Conservation (phyloP, 306 rosid genomes). For the Ammopiptanthus mongolicus region DNA sequence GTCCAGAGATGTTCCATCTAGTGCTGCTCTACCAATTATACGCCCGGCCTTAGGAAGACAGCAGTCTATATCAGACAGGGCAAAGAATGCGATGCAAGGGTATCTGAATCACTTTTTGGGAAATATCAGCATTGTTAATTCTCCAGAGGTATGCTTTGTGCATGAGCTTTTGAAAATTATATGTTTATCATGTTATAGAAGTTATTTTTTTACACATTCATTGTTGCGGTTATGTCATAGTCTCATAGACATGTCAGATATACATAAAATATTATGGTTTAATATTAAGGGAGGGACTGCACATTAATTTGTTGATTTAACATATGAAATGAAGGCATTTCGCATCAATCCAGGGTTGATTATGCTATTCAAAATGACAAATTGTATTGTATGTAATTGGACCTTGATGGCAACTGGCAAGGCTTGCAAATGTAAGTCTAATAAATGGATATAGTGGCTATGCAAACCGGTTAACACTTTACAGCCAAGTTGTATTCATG, state of each 20-base stretch:
- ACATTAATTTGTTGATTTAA: not conserved
- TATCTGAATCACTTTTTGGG: conserved; percentile 96
- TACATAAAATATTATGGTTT: not conserved
- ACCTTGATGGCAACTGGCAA: not conserved
- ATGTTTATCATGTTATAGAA: conserved; percentile 6
- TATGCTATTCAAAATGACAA: not conserved
- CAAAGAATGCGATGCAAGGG: conserved; percentile 95
- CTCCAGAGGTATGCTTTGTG: conserved; percentile 76
- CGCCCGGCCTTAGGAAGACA: conserved; percentile 95
- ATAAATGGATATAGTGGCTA: not conserved
- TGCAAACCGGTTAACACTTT: not conserved
- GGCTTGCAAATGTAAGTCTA: not conserved
- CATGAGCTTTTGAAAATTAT: conserved; percentile 11
- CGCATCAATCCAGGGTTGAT: not conserved
- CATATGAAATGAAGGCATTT: not conserved
- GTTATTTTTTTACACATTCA: not conserved
- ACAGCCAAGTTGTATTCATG: not conserved
- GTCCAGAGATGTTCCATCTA: conserved; percentile 96
- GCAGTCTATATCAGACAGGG: conserved; percentile 85
- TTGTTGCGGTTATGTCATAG: not conserved
- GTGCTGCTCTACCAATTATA: conserved; percentile 92
- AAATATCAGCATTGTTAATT: conserved; percentile 85
- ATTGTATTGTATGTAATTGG: not conserved
- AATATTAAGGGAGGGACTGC: not conserved
- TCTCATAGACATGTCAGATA: not conserved